Conservation (phyloP, 345 rosid genomes). For the Linum tenue region DNA sequence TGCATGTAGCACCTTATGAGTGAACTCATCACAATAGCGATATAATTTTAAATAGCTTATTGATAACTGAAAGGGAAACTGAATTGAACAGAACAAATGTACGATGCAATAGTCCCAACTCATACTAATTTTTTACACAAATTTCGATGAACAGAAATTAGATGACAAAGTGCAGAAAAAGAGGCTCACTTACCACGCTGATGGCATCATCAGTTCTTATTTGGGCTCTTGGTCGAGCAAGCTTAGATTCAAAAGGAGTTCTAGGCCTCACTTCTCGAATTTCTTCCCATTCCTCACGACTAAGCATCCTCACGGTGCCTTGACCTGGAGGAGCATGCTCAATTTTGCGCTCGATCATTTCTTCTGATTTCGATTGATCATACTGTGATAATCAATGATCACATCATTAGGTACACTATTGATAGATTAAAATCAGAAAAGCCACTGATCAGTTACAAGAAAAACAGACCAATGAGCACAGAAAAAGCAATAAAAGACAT, state of each 20-base stretch:
- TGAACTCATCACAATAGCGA: too few relatives aligned
- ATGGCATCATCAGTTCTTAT: slow-evolving; percentile 76
- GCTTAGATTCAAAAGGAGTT: slow-evolving; percentile 92
- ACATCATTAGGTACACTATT: too few relatives aligned
- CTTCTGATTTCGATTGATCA: slow-evolving; percentile 78
- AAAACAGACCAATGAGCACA: not conserved
- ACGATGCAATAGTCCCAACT: too few relatives aligned
- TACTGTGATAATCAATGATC: slow-evolving; percentile 27
- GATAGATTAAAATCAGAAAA: not conserved
- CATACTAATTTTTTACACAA: slow-evolving; percentile 1
- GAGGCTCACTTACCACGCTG: slow-evolving; percentile 35
- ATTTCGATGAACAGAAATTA: not conserved
- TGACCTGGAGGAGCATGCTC: slow-evolving; percentile 72
- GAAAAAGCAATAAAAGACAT: not conserved
- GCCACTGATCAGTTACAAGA: not conserved
- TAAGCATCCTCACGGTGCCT: slow-evolving; percentile 76
- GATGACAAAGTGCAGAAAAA: not conserved
- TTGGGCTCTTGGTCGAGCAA: slow-evolving; percentile 76
- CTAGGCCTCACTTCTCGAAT: slow-evolving; percentile 83
- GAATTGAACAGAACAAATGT: too few relatives aligned
- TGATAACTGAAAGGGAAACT: too few relatives aligned
- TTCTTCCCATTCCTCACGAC: slow-evolving; percentile 81
- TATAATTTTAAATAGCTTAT: too few relatives aligned
- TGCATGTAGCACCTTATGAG: too few relatives aligned
- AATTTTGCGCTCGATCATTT: slow-evolving; percentile 75